These are phyloP conservation scores for Gentiana straminea DNA, from an alignment of 257 asterid genomes.

Conservation along the genomic window DNA sequence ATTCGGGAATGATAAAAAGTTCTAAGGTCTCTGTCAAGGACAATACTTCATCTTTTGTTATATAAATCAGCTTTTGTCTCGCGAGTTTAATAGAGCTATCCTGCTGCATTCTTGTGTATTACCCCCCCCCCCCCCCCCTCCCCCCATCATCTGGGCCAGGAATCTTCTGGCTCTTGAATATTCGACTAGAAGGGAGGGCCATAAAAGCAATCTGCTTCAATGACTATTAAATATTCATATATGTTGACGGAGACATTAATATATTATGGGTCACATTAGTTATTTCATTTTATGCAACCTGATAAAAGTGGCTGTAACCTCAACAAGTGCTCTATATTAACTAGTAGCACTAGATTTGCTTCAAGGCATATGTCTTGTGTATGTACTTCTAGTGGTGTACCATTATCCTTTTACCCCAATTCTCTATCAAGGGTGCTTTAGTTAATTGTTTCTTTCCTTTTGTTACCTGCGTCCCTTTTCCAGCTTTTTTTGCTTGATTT, in stretches of 20 bases:
- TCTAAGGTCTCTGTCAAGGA: conserved; percentile 46
- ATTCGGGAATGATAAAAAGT: conserved; percentile 41
- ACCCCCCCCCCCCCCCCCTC: not conserved
- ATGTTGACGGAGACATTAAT: not conserved
- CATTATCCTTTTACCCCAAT: too few species aligned
- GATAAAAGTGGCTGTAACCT: too few species aligned
- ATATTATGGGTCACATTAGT: too few species aligned
- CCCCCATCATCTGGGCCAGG: not conserved
- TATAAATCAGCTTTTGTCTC: not conserved
- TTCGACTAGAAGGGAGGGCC: not conserved
- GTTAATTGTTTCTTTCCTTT: too few species aligned
- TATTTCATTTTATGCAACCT: too few species aligned
- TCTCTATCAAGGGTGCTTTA: too few species aligned
- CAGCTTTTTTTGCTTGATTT: too few species aligned
- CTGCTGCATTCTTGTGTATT: not conserved
- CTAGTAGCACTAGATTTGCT: conserved; percentile 22
- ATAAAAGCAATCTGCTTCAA: not conserved
- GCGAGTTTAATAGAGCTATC: not conserved
- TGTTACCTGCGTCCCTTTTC: too few species aligned
- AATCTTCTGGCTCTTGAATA: not conserved
- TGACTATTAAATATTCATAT: not conserved
- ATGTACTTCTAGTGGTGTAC: too few species aligned
- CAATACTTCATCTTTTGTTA: not conserved
- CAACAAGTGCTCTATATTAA: too few species aligned
- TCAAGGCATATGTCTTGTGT: too few species aligned